Percentiles rank a stretch among this genome's conserved stretches.
Evolutionary conservation across 129 eudicot genomes (phyloP).

Genomic region (Glebionis coronaria): DNA sequence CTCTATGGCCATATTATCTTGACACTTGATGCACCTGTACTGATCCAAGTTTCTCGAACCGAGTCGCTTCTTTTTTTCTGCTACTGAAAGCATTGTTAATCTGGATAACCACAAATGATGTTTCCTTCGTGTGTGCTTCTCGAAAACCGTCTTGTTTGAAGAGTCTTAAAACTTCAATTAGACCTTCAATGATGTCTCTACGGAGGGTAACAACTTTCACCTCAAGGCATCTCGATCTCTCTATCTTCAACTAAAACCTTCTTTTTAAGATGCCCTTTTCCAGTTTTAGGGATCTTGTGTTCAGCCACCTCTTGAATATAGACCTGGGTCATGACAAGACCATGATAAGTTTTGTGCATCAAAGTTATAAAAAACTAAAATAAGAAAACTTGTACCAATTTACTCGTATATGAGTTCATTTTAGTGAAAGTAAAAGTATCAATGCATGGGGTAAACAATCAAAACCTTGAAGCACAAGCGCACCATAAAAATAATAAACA

Average conservation of each 20-base stretch:
- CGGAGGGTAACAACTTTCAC: too few relatives aligned
- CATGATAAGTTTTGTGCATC: not conserved
- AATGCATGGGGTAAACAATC: not conserved
- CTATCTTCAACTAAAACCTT: constrained; percentile 32
- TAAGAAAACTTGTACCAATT: not conserved
- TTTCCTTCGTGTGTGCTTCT: too few relatives aligned
- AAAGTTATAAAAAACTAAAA: constrained; percentile 1
- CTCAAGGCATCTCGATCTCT: too few relatives aligned
- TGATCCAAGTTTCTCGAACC: too few relatives aligned
- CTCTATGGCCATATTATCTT: too few relatives aligned
- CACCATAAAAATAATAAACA: not conserved
- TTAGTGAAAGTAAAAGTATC: not conserved
- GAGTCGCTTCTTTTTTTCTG: too few relatives aligned
- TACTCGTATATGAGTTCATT: not conserved
- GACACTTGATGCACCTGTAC: too few relatives aligned
- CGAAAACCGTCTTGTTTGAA: too few relatives aligned
- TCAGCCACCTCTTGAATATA: constrained; percentile 46
- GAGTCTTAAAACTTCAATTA: too few relatives aligned
- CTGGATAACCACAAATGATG: too few relatives aligned
- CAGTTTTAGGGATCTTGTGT: constrained; percentile 54
- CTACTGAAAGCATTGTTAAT: too few relatives aligned
- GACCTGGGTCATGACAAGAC: constrained; percentile 42
- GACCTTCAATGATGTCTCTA: too few relatives aligned
- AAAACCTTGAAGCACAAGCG: not conserved
- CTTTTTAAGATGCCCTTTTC: constrained; percentile 45